Percentiles rank a stretch among this genome's conserved stretches.
Evolutionary conservation across 164 flowering plant genomes (phyloP).

Genomic region (Magnolia kwangsiensis): DNA sequence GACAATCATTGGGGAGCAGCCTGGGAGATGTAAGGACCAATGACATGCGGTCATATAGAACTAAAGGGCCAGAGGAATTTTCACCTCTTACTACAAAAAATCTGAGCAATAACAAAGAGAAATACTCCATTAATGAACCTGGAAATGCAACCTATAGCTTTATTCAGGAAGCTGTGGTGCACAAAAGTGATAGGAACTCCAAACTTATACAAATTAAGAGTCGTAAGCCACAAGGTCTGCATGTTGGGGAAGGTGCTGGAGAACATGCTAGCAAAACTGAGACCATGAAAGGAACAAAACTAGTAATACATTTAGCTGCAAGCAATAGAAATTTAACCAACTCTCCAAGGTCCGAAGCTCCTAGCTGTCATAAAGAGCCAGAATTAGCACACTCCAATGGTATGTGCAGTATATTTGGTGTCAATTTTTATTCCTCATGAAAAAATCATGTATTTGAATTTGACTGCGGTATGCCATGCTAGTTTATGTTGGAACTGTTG

Average conservation of each 20-base stretch:
- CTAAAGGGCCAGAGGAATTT: slow-evolving; percentile 28
- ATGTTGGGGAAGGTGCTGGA: slow-evolving; percentile 40
- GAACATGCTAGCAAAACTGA: slow-evolving; percentile 45
- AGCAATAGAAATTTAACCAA: slow-evolving; percentile 52
- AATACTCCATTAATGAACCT: slow-evolving; percentile 47
- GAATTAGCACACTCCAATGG: slow-evolving; percentile 54
- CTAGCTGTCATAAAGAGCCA: slow-evolving; percentile 63
- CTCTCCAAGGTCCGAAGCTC: slow-evolving; percentile 66
- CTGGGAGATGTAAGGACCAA: slow-evolving; percentile 40
- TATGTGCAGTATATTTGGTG: slow-evolving; percentile 21
- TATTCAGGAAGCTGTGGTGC: slow-evolving; percentile 42
- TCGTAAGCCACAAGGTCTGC: slow-evolving; percentile 33
- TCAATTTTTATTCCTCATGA: neutral
- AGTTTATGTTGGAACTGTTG: neutral
- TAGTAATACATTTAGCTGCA: slow-evolving; percentile 78
- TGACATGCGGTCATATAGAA: slow-evolving; percentile 29
- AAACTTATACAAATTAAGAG: slow-evolving; percentile 43
- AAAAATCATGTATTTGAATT: neutral
- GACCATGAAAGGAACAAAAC: slow-evolving; percentile 60
- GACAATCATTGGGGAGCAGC: slow-evolving; percentile 30
- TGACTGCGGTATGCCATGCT: neutral
- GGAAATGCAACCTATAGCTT: slow-evolving; percentile 46
- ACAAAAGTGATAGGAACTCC: slow-evolving; percentile 35
- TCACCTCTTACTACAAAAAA: slow-evolving; percentile 41
- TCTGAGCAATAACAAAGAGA: slow-evolving; percentile 33